Conservation (phyloP, 305 asterid species). For the Striga hermonthica region DNA sequence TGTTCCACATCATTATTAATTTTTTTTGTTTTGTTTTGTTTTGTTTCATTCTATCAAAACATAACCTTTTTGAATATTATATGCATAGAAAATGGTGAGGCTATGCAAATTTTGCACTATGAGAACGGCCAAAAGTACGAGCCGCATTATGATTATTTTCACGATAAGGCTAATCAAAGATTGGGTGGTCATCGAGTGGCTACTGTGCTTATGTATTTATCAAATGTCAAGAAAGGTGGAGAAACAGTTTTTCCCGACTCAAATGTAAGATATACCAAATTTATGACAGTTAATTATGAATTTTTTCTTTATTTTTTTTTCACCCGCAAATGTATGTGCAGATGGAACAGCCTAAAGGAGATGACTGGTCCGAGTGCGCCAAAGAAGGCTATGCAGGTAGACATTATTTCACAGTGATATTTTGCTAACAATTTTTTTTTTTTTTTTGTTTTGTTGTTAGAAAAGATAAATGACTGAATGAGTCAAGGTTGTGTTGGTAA, state of each 20-base stretch:
- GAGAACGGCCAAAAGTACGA: slow-evolving; percentile 89
- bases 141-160: slow-evolving; percentile 81
- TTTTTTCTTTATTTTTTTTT: background rate
- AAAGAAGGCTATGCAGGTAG: slow-evolving; percentile 78
- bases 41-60: slow-evolving; percentile 10
- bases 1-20: background rate
- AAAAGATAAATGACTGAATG: too few species aligned
- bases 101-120: slow-evolving; percentile 76
- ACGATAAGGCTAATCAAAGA: slow-evolving; percentile 65
- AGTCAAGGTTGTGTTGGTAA: too few species aligned
- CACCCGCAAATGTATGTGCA: slow-evolving; percentile 48
- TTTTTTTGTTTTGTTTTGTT: too few species aligned
- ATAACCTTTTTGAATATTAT: slow-evolving; percentile 17
- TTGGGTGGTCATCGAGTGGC: slow-evolving; percentile 89
- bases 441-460: too few species aligned
- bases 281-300: background rate
- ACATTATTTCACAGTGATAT: too few species aligned
- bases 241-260: slow-evolving; percentile 83
- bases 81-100: slow-evolving; percentile 70
- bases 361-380: slow-evolving; percentile 81
- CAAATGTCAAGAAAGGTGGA: slow-evolving; percentile 70
- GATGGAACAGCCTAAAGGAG: slow-evolving; percentile 55
- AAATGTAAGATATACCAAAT: slow-evolving; percentile 47
- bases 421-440: too few species aligned
- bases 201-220: slow-evolving; percentile 85